These are phyloP conservation scores for Zymoseptoria passerinii DNA, from an alignment of 2,329 filamentous ascomycete species.

Conservation along the genomic window DNA sequence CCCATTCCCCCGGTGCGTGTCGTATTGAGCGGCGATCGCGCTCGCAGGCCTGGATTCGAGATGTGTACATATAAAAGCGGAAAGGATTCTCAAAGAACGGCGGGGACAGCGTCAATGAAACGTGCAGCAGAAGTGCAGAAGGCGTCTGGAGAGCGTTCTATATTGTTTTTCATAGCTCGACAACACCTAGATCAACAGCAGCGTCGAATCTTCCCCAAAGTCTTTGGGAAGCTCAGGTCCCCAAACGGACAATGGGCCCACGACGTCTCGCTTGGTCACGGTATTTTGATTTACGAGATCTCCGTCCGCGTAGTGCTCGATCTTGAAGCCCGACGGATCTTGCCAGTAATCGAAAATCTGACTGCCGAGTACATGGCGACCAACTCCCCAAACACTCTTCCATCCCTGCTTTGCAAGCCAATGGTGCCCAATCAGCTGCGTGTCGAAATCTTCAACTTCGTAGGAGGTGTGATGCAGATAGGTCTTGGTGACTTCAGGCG, in stretches of 20 bases:
- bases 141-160: no score
- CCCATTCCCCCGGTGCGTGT: no score
- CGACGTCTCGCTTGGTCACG: constrained; percentile 2
- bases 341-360: constrained; percentile 61
- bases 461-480: constrained; percentile 49
- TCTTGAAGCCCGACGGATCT: constrained; percentile 44
- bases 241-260: constrained; percentile 5
- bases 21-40: no score
- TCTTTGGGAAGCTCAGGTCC: constrained; percentile 3
- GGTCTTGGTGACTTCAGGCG: constrained; percentile 11
- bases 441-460: constrained; percentile 63
- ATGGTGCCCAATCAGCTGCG: constrained; percentile 59
- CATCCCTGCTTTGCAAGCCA: constrained; percentile 56
- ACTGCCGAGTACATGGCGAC: constrained; percentile 59
- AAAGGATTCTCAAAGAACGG: no score
- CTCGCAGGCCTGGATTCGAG: no score
- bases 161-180: no score
- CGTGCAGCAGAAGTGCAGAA: no score
- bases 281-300: constrained; percentile 53
- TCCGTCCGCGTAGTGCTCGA: constrained; percentile 54
- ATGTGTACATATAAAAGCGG: no score
- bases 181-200: not conserved
- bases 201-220: constrained; percentile 1
- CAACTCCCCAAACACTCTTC: constrained; percentile 60
- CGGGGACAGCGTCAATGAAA: no score